phyloP scores from a whole-genome alignment of 805 yeast species.

The Tetrapisispora iriomotensis region DNA sequence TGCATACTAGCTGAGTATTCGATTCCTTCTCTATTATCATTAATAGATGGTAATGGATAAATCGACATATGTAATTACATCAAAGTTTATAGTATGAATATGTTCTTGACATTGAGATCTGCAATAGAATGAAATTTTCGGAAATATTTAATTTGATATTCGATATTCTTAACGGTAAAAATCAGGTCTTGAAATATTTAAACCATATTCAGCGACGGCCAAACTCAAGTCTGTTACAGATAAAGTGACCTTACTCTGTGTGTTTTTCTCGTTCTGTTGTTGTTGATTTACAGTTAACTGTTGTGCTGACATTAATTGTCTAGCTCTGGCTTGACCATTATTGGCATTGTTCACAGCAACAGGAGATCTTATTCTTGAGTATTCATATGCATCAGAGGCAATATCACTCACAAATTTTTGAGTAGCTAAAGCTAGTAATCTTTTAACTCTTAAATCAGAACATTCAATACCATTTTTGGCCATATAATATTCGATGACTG shows the following conservation, averaged over 20 bases:
- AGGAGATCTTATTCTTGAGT: slow-evolving; percentile 82
- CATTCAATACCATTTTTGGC: slow-evolving; percentile 79
- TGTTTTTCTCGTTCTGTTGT: slow-evolving; percentile 33
- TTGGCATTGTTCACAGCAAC: slow-evolving; percentile 77
- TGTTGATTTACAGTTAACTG: slow-evolving; percentile 32
- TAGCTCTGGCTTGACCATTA: slow-evolving; percentile 78
- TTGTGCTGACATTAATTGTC: slow-evolving; percentile 64
- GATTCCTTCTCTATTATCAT: too few relatives aligned
- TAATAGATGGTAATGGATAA: too few relatives aligned
- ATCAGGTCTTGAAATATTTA: slow-evolving; percentile 85
- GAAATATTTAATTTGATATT: too few relatives aligned
- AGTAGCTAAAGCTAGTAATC: slow-evolving; percentile 86
- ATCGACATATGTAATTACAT: too few relatives aligned
- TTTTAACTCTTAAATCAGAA: slow-evolving; percentile 64
- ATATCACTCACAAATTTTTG: slow-evolving; percentile 91
- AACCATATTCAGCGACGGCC: slow-evolving; percentile 87
- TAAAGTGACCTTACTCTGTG: slow-evolving; percentile 65
- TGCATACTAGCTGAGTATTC: too few relatives aligned
- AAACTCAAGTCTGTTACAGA: slow-evolving; percentile 90
- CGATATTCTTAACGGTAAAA: slow-evolving; percentile 73
- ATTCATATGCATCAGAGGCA: slow-evolving; percentile 94
- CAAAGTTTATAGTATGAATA: too few relatives aligned
- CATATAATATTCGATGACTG: slow-evolving; percentile 86
- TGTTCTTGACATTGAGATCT: too few relatives aligned
- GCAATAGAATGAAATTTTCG: too few relatives aligned